Percentiles rank a stretch among this genome's conserved stretches.
Evolutionary conservation across 352 stramenopile species (phyloP).

Genomic region (Globisporangium megalacanthum): DNA sequence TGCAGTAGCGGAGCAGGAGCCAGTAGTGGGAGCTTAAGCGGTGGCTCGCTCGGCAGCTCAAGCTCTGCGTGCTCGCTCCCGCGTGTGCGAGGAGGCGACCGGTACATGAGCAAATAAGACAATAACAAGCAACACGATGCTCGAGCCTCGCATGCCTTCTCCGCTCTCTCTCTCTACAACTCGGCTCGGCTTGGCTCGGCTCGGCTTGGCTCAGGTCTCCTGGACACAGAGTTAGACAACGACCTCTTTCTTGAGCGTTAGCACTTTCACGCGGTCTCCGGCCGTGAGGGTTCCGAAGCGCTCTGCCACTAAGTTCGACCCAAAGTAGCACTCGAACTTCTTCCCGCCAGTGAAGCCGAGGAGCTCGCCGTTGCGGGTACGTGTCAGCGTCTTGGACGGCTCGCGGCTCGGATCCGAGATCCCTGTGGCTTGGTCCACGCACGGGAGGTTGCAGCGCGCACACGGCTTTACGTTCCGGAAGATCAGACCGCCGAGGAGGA

Average conservation of each 20-base stretch:
- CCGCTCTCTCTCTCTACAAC: not conserved
- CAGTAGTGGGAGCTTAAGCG: not conserved
- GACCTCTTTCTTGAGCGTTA: conserved; percentile 60
- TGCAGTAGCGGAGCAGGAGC: not conserved
- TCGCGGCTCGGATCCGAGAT: conserved; percentile 36
- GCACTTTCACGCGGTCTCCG: conserved; percentile 47
- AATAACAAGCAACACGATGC: not conserved
- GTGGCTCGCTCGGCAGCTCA: not conserved
- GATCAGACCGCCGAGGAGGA: conserved; percentile 41
- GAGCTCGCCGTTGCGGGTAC: conserved; percentile 47
- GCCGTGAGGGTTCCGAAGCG: conserved; percentile 25
- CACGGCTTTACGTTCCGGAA: conserved; percentile 79
- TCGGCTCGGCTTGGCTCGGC: not conserved
- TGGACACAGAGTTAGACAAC: conserved; percentile 23
- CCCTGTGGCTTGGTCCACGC: conserved; percentile 66
- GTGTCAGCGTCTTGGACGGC: conserved; percentile 42
- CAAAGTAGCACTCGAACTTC: conserved; percentile 64
- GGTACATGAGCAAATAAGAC: conserved; percentile 36
- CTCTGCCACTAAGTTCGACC: conserved; percentile 68
- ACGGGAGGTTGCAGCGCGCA: conserved; percentile 68
- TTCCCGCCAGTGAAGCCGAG: conserved; percentile 56
- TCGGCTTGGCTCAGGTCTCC: not conserved
- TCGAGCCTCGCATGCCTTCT: not conserved
- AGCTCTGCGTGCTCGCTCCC: conserved; percentile 31
- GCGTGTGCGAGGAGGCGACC: conserved; percentile 42